phyloP scores from a whole-genome alignment of 768 basidiomycete genomes.

The Boletus insuetus region DNA sequence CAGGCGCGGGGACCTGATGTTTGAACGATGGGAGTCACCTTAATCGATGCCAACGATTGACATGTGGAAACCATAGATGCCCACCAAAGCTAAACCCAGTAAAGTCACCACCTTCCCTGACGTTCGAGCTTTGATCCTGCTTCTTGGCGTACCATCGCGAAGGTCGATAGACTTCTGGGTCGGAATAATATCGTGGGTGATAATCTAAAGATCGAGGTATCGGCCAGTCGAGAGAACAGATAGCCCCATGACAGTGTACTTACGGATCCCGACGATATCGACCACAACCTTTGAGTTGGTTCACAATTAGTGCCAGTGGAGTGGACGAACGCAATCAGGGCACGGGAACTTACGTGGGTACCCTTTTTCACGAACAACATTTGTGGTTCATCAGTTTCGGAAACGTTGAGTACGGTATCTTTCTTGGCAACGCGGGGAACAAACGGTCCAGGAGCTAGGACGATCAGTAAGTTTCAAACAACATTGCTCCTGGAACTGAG shows the following conservation, averaged over 20 bases:
- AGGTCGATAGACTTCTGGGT: constrained; percentile 36
- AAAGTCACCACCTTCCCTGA: constrained; percentile 5
- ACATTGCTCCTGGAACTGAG: not conserved
- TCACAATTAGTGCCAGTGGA: not conserved
- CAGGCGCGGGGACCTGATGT: constrained; percentile 46
- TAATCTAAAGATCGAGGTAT: constrained; percentile 29
- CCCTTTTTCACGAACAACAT: constrained; percentile 20
- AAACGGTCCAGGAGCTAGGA: constrained; percentile 27
- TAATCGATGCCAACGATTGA: not conserved
- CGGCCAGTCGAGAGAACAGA: no score
- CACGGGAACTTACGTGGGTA: constrained; percentile 6
- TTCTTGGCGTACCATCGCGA: constrained; percentile 36
- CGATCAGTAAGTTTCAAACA: not conserved
- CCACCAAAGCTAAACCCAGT: constrained; percentile 21
- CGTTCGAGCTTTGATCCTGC: not conserved
- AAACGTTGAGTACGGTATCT: constrained; percentile 23
- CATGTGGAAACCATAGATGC: not conserved
- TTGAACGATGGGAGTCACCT: not conserved
- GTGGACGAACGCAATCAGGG: no score
- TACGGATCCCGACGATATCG: constrained; percentile 30
- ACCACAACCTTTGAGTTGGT: constrained; percentile 15
- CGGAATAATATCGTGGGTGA: constrained; percentile 33
- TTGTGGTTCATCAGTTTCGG: constrained; percentile 7
- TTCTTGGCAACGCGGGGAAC: constrained; percentile 27
- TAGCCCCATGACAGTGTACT: no score